phyloP scores from a whole-genome alignment of 768 basidiomycete genomes.

The Pleurotus djamor region DNA sequence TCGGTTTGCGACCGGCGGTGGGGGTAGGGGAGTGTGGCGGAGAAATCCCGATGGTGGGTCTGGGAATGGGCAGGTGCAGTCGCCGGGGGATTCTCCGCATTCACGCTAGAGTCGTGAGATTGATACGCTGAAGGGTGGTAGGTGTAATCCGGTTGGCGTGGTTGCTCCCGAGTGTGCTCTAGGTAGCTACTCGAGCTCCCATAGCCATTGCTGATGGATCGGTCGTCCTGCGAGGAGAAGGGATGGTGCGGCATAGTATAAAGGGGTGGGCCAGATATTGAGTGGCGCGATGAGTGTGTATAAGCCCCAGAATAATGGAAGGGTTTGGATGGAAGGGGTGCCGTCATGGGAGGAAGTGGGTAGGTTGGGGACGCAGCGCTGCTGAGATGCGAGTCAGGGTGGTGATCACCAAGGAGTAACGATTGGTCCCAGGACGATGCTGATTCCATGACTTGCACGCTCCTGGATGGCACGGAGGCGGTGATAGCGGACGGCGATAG shows the following conservation, averaged over 20 bases:
- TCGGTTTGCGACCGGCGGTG: conserved; percentile 60
- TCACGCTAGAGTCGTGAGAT: conserved; percentile 35
- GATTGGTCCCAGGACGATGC: conserved; percentile 54
- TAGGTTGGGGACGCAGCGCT: conserved; percentile 38
- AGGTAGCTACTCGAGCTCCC: conserved; percentile 40
- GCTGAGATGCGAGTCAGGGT: conserved; percentile 32
- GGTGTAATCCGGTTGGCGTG: conserved; percentile 46
- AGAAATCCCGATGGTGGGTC: conserved; percentile 34
- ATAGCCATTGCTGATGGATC: conserved; percentile 45
- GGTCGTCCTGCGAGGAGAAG: conserved; percentile 48
- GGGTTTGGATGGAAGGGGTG: conserved; percentile 46
- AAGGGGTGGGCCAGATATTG: conserved; percentile 34
- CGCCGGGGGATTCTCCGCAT: conserved; percentile 40
- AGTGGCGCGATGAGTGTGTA: conserved; percentile 38
- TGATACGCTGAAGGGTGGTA: conserved; percentile 52
- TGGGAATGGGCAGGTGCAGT: conserved; percentile 34
- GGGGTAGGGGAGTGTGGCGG: conserved; percentile 30
- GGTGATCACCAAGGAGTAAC: conserved; percentile 49
- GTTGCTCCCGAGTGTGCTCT: conserved; percentile 25
- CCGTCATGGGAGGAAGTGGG: conserved; percentile 40
- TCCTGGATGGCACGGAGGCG: conserved; percentile 44
- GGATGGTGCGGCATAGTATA: conserved; percentile 33
- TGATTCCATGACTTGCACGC: conserved; percentile 44
- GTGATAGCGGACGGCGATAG: conserved; percentile 59
- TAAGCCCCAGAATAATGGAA: conserved; percentile 34